Percentiles rank a stretch among this genome's conserved stretches.
Conservation (phyloP, 805 yeast genomes). For the Tetrapisispora namnaoensis region DNA sequence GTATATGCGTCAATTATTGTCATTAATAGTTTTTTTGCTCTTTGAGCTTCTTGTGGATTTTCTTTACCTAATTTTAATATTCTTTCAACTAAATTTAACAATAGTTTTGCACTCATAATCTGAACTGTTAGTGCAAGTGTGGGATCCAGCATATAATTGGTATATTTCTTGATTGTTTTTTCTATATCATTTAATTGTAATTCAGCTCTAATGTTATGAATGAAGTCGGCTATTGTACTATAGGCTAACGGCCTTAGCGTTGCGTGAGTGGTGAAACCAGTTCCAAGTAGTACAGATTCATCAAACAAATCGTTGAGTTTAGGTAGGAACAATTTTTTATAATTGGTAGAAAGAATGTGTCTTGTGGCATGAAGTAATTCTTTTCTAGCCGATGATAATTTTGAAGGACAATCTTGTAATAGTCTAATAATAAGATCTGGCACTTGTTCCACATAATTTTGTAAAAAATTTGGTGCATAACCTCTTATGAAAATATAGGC, state of each 20-base stretch:
- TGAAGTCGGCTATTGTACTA: constrained; percentile 89
- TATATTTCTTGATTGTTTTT: constrained; percentile 76
- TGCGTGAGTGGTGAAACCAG: constrained; percentile 84
- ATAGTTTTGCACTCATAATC: constrained; percentile 88
- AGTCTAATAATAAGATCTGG: constrained; percentile 83
- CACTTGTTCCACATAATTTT: constrained; percentile 47
- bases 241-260: constrained; percentile 88
- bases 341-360: constrained; percentile 87
- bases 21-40: constrained; percentile 60
- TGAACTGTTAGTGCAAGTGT: constrained; percentile 83
- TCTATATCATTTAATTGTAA: constrained; percentile 74
- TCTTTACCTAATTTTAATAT: constrained; percentile 54
- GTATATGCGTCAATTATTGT: constrained; percentile 82
- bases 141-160: constrained; percentile 70
- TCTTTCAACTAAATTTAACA: constrained; percentile 80
- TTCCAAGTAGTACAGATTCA: constrained; percentile 81
- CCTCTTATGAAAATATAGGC: constrained; percentile 88
- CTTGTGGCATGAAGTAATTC: constrained; percentile 90
- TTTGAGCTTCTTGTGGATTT: constrained; percentile 66
- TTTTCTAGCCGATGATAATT: constrained; percentile 80
- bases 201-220: constrained; percentile 83
- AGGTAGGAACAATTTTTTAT: constrained; percentile 70
- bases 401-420: constrained; percentile 92
- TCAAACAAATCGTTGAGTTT: constrained; percentile 79
- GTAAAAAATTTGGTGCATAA: constrained; percentile 55